phyloP scores from a whole-genome alignment of 805 yeast genomes.

The Myxozyma lipomycoides region DNA sequence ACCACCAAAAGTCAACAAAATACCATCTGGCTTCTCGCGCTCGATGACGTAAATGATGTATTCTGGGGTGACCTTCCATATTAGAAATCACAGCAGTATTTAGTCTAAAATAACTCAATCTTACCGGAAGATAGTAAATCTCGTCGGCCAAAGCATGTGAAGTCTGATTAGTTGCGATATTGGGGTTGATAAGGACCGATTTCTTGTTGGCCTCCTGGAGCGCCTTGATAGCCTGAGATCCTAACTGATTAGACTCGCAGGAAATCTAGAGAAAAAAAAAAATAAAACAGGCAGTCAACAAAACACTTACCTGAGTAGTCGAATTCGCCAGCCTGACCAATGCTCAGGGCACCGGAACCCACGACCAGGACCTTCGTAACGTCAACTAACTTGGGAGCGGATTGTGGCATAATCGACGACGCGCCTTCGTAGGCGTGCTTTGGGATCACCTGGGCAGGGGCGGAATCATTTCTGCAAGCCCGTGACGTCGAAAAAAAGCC shows the following conservation, averaged over 20 bases:
- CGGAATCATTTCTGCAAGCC: background rate
- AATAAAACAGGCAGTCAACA: background rate
- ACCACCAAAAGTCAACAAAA: constrained; percentile 94
- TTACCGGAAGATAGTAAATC: constrained; percentile 83
- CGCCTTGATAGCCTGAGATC: constrained; percentile 98
- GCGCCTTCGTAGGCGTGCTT: constrained; percentile 23
- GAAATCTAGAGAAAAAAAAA: background rate
- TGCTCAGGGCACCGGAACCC: constrained; percentile 97
- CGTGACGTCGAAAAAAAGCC: background rate
- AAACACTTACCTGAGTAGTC: constrained; percentile 75
- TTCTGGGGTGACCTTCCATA: constrained; percentile 66
- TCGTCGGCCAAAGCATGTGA: constrained; percentile 97
- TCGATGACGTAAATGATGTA: constrained; percentile 92
- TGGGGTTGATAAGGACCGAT: constrained; percentile 93
- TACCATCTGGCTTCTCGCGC: constrained; percentile 95
- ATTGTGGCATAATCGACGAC: constrained; percentile 14
- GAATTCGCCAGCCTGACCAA: constrained; percentile 99
- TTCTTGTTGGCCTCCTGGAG: constrained; percentile 96
- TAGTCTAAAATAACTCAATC: background rate
- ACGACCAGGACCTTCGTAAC: constrained; percentile 83
- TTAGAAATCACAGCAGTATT: background rate
- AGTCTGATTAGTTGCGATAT: constrained; percentile 97
- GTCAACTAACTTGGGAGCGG: constrained; percentile 52
- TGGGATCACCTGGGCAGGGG: background rate
- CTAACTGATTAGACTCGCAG: background rate